A percentile compares a stretch with the other conserved stretches of the same genome.
Conservation (phyloP, 768 basidiomycete species). For the Trametes elegans region DNA sequence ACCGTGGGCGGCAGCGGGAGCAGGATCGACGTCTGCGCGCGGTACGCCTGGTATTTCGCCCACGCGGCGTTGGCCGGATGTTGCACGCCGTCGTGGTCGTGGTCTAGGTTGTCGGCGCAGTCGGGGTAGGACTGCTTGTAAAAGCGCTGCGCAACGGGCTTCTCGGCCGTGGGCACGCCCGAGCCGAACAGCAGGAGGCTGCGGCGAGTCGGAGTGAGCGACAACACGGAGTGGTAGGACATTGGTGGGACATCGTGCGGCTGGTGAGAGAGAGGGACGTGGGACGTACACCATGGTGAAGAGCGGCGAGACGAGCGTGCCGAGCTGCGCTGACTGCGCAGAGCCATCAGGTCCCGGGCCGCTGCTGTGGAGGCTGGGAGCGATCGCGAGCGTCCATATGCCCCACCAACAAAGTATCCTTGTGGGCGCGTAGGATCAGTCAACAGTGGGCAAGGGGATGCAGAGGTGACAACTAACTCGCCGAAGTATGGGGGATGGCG, state of each 20-base stretch:
- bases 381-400: constrained; percentile 58
- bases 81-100: constrained; percentile 13
- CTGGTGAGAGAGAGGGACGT: background rate
- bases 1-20: constrained; percentile 57
- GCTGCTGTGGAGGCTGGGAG: constrained; percentile 46
- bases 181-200: constrained; percentile 65
- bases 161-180: constrained; percentile 69
- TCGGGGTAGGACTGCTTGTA: constrained; percentile 46
- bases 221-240: background rate
- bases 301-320: constrained; percentile 57
- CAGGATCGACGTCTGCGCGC: constrained; percentile 55
- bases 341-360: constrained; percentile 40
- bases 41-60: constrained; percentile 54
- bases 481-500: constrained; percentile 74
- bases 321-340: constrained; percentile 55
- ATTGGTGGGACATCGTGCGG: no score
- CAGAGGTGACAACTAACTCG: constrained; percentile 44
- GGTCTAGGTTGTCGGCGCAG: constrained; percentile 32
- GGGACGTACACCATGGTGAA: constrained; percentile 58
- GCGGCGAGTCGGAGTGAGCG: background rate
- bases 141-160: constrained; percentile 59
- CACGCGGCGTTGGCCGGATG: constrained; percentile 36
- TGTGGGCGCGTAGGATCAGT: background rate
- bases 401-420: constrained; percentile 69
- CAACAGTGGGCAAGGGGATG: background rate